Percentiles rank a stretch among this genome's conserved stretches.
These are phyloP conservation scores for Solanum gracilifrons DNA, from an alignment of 257 asterid genomes.

Conservation along the genomic window DNA sequence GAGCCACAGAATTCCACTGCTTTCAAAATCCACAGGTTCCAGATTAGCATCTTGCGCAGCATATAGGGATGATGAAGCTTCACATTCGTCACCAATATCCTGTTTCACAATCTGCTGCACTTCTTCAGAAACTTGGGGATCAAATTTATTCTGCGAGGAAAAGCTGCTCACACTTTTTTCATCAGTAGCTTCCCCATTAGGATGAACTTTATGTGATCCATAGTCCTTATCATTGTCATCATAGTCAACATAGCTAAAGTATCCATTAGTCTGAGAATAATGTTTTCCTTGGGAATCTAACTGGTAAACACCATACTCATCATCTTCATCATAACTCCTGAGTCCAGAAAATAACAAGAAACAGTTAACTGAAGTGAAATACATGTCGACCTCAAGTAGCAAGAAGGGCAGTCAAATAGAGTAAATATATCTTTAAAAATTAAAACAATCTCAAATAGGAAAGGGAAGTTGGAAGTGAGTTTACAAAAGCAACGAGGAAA, in stretches of 20 bases:
- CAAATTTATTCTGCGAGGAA: conserved; percentile 25
- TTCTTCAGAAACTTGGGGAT: conserved; percentile 44
- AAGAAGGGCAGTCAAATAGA: neutral
- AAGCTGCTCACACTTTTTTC: conserved; percentile 34
- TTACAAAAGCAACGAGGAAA: neutral
- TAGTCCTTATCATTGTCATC: conserved; percentile 42
- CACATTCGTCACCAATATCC: conserved; percentile 60
- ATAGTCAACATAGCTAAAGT: conserved; percentile 38
- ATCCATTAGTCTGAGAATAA: conserved; percentile 44
- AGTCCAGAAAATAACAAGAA: conserved; percentile 4
- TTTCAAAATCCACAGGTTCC: conserved; percentile 86
- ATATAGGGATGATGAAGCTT: conserved; percentile 62
- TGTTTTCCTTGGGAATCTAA: conserved; percentile 33
- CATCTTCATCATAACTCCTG: conserved; percentile 82
- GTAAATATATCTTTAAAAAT: neutral
- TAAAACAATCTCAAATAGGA: neutral
- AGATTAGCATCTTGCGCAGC: conserved; percentile 51
- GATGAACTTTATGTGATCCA: conserved; percentile 46
- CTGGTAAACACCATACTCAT: conserved; percentile 45
- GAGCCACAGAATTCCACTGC: conserved; percentile 85
- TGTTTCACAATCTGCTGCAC: conserved; percentile 33
- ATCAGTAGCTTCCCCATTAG: conserved; percentile 47
- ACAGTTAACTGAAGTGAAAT: neutral
- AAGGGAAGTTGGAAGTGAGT: neutral
- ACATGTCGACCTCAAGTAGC: neutral